A percentile compares a stretch with the other conserved stretches of the same genome.
phyloP scores from a whole-genome alignment of 2,329 filamentous ascomycete genomes.

The Fusarium sambucinum region DNA sequence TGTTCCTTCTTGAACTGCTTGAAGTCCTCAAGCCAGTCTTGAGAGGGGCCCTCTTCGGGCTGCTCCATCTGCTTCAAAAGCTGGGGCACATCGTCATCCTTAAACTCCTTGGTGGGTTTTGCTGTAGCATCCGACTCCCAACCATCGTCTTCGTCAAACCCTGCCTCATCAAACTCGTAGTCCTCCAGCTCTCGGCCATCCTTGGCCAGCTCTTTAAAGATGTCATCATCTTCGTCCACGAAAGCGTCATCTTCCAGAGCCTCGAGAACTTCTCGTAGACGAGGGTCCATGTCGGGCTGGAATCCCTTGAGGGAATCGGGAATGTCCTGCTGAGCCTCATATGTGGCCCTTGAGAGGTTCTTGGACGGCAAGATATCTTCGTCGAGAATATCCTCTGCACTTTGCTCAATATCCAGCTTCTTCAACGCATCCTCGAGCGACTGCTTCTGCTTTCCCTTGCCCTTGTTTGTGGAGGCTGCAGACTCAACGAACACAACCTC shows the following conservation, averaged over 20 bases:
- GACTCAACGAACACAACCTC: conserved; percentile 87
- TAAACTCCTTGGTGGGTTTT: conserved; percentile 74
- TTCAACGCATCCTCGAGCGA: conserved; percentile 85
- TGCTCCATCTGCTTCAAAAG: conserved; percentile 62
- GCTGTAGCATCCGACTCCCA: conserved; percentile 97
- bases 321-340: conserved; percentile 92
- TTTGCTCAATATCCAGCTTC: conserved; percentile 68
- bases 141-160: conserved; percentile 77
- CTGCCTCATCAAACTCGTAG: conserved; percentile 79
- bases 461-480: conserved; percentile 71
- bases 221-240: conserved; percentile 87
- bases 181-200: conserved; percentile 80
- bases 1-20: conserved; percentile 92
- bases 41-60: conserved; percentile 73
- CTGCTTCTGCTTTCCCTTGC: conserved; percentile 80
- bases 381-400: conserved; percentile 71
- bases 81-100: conserved; percentile 61
- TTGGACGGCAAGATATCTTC: conserved; percentile 83
- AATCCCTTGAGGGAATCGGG: conserved; percentile 94
- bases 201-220: conserved; percentile 80
- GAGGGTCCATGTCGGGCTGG: conserved; percentile 97
- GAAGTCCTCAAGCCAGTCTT: conserved; percentile 92
- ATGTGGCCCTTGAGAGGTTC: conserved; percentile 80
- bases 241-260: conserved; percentile 96
- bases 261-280: conserved; percentile 89